phyloP scores from a whole-genome alignment of 2,329 filamentous ascomycete species.

The Colletotrichum spaethianum region DNA sequence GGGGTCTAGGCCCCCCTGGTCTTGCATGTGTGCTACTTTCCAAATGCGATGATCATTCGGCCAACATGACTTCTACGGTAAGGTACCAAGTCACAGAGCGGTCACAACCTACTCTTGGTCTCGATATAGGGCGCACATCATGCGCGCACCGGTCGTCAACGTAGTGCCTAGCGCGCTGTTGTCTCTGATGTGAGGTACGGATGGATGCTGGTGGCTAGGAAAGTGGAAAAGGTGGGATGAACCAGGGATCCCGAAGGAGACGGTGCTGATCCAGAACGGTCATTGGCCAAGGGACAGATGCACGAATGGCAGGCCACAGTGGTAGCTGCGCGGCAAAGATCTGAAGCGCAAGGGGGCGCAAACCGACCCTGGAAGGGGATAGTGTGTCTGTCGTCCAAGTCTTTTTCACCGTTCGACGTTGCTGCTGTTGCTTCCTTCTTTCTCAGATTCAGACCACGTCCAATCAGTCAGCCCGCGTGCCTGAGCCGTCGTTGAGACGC shows the following conservation, averaged over 20 bases:
- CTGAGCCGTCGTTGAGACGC: constrained; percentile 19
- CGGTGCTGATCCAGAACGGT: constrained; percentile 26
- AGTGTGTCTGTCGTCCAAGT: neutral
- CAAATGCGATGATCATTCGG: neutral
- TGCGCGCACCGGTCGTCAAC: neutral
- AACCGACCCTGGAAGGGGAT: constrained; percentile 21
- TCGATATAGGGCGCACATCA: neutral
- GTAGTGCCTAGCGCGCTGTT: constrained; percentile 5
- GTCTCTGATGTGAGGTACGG: constrained; percentile 9
- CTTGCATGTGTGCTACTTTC: constrained; percentile 9
- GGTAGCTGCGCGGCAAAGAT: constrained; percentile 39
- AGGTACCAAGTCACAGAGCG: constrained; percentile 8
- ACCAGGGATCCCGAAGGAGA: constrained; percentile 18
- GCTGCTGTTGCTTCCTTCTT: neutral
- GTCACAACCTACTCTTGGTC: neutral
- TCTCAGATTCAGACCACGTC: neutral
- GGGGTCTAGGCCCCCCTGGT: constrained; percentile 18
- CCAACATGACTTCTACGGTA: constrained; percentile 1
- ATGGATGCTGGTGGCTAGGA: constrained; percentile 4
- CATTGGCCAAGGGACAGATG: constrained; percentile 38
- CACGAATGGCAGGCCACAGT: constrained; percentile 39
- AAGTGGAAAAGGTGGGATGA: constrained; percentile 29
- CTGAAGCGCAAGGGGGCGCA: constrained; percentile 40
- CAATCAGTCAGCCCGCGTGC: constrained; percentile 32
- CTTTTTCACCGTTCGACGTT: neutral